Evolutionary conservation across 768 basidiomycete genomes (phyloP).

Genomic region (Lentinula sp.): DNA sequence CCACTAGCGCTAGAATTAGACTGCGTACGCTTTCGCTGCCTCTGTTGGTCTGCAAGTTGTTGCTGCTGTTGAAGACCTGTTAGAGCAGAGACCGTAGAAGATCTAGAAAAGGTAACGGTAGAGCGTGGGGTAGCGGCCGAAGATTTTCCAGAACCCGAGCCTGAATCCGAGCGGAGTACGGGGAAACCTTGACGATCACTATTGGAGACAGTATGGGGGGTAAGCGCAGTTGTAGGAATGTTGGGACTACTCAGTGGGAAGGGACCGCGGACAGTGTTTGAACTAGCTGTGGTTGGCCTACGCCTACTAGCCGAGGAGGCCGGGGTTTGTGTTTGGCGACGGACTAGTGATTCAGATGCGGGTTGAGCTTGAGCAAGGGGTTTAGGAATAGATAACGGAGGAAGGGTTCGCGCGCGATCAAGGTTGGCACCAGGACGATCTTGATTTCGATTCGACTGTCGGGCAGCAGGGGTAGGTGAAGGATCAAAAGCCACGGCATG

Average conservation of each 20-base stretch:
- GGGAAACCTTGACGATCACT: slow-evolving; percentile 12
- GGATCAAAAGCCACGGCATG: slow-evolving; percentile 29
- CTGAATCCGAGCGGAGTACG: slow-evolving; percentile 41
- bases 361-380: slow-evolving; percentile 51
- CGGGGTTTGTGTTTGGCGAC: not conserved
- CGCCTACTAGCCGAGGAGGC: not conserved
- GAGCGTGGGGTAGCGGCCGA: not conserved
- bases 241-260: slow-evolving; percentile 47
- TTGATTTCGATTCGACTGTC: slow-evolving; percentile 12
- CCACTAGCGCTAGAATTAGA: slow-evolving; percentile 19
- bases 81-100: slow-evolving; percentile 48
- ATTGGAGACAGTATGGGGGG: slow-evolving; percentile 49
- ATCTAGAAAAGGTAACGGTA: slow-evolving; percentile 61
- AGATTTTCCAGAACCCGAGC: slow-evolving; percentile 3
- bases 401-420: slow-evolving; percentile 41
- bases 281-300: not conserved
- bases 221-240: slow-evolving; percentile 62
- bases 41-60: slow-evolving; percentile 13
- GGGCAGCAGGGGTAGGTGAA: slow-evolving; percentile 38
- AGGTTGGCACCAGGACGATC: slow-evolving; percentile 13
- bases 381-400: slow-evolving; percentile 48
- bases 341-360: slow-evolving; percentile 43
- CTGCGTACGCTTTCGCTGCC: slow-evolving; percentile 19
- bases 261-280: slow-evolving; percentile 40
- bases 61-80: slow-evolving; percentile 38